phyloP scores from a whole-genome alignment of 1,284 basidiomycete genomes.

The Ceratobasidium sp. region DNA sequence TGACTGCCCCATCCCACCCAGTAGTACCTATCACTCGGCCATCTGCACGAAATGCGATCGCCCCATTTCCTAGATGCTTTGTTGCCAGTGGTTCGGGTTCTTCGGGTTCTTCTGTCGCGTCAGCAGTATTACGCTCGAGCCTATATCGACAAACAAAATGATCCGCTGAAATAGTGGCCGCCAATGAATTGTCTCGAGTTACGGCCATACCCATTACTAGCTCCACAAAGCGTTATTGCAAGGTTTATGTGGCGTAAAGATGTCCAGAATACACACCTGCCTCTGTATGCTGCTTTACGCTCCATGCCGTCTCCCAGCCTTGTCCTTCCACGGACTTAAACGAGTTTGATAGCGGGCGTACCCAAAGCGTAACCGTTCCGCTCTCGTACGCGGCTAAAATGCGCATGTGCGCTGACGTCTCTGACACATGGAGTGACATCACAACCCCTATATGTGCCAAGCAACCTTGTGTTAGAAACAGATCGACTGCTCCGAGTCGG shows the following conservation, averaged over 20 bases:
- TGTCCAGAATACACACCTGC: slow-evolving; percentile 61
- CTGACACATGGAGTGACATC: slow-evolving; percentile 80
- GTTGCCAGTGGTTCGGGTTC: slow-evolving; percentile 57
- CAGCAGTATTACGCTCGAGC: slow-evolving; percentile 48
- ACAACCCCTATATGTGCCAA: slow-evolving; percentile 66
- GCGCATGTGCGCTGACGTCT: slow-evolving; percentile 45
- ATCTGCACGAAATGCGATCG: slow-evolving; percentile 75
- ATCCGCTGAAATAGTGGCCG: slow-evolving; percentile 83
- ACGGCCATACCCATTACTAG: slow-evolving; percentile 87
- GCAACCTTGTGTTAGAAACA: not conserved
- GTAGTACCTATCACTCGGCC: slow-evolving; percentile 80
- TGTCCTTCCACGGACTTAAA: slow-evolving; percentile 69
- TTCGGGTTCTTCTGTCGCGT: slow-evolving; percentile 43
- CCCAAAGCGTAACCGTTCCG: slow-evolving; percentile 72
- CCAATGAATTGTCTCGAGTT: slow-evolving; percentile 64
- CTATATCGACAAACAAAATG: slow-evolving; percentile 77
- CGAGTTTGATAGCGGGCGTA: slow-evolving; percentile 48
- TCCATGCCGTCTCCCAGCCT: slow-evolving; percentile 79
- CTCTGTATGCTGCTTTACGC: slow-evolving; percentile 74
- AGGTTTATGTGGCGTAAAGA: not conserved
- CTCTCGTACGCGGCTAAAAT: slow-evolving; percentile 82
- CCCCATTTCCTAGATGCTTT: slow-evolving; percentile 80
- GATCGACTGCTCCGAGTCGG: not conserved
- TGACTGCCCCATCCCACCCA: slow-evolving; percentile 77
- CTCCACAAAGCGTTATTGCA: not conserved